phyloP scores from a whole-genome alignment of 228 moss, liverwort and hornwort genomes.

The Sphagnum fallax region DNA sequence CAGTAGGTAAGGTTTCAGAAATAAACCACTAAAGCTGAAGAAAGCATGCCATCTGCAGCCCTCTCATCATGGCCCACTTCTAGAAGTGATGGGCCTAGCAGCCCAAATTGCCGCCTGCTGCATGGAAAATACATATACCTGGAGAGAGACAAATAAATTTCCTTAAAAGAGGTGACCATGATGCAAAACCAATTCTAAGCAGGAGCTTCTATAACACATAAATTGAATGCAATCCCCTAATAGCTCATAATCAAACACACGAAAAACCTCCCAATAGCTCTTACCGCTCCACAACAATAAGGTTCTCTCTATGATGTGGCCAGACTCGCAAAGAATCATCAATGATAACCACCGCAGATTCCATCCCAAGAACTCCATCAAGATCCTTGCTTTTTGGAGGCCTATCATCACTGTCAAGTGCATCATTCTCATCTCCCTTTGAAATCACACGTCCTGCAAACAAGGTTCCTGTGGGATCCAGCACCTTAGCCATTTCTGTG shows the following conservation, averaged over 20 bases:
- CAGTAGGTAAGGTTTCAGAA: slow-evolving; percentile 2
- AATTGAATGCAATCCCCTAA: too few relatives aligned
- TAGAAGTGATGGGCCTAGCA: slow-evolving; percentile 85
- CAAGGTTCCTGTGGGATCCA: slow-evolving; percentile 87
- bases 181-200: too few relatives aligned
- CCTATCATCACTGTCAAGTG: slow-evolving; percentile 47
- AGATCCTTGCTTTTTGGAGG: slow-evolving; percentile 95
- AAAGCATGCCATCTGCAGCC: slow-evolving; percentile 97
- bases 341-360: slow-evolving; percentile 97
- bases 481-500: slow-evolving; percentile 98
- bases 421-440: slow-evolving; percentile 96
- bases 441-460: slow-evolving; percentile 97
- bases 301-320: slow-evolving; percentile 98
- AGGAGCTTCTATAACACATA: too few relatives aligned
- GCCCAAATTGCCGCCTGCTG: slow-evolving; percentile 98
- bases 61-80: slow-evolving; percentile 99
- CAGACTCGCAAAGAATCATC: slow-evolving; percentile 98
- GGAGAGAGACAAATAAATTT: slow-evolving; percentile 24
- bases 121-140: slow-evolving; percentile 99
- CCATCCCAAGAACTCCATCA: slow-evolving; percentile 99
- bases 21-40: slow-evolving; percentile 83
- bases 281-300: slow-evolving; percentile 99
- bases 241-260: too few relatives aligned
- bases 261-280: neutral
- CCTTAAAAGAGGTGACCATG: slow-evolving; percentile 2